Evolutionary conservation across 2,329 filamentous ascomycete species (phyloP).

Genomic region (Tolypocladium capitatum): DNA sequence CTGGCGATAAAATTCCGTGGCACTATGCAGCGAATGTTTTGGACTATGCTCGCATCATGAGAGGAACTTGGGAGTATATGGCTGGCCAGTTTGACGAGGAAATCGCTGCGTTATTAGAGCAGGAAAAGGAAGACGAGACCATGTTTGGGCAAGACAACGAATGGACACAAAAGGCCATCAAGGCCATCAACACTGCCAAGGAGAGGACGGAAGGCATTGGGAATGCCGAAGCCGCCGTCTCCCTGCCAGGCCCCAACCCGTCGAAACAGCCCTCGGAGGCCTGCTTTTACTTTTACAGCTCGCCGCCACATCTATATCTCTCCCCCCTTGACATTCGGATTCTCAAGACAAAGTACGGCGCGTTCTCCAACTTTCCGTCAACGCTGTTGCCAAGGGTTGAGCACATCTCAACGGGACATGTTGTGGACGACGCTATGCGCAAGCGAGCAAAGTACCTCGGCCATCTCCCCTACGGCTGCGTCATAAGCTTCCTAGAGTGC

Average conservation of each 20-base stretch:
- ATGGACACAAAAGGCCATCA: slow-evolving; percentile 78
- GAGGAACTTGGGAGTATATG: slow-evolving; percentile 85
- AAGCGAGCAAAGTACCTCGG: slow-evolving; percentile 77
- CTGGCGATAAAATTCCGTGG: slow-evolving; percentile 77
- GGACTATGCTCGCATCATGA: slow-evolving; percentile 93
- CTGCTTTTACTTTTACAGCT: slow-evolving; percentile 78
- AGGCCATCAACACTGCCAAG: slow-evolving; percentile 59
- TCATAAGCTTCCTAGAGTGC: slow-evolving; percentile 83
- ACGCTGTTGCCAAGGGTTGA: slow-evolving; percentile 79
- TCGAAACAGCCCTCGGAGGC: slow-evolving; percentile 22
- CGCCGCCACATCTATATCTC: slow-evolving; percentile 76
- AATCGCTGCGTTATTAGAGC: slow-evolving; percentile 56
- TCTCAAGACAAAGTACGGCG: slow-evolving; percentile 74
- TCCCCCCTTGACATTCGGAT: slow-evolving; percentile 88
- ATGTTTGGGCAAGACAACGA: slow-evolving; percentile 88
- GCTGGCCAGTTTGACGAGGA: slow-evolving; percentile 65
- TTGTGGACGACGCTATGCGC: slow-evolving; percentile 72
- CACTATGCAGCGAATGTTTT: slow-evolving; percentile 86
- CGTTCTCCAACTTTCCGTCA: slow-evolving; percentile 70
- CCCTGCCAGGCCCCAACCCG: slow-evolving; percentile 6
- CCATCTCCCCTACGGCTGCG: slow-evolving; percentile 80
- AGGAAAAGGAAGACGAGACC: slow-evolving; percentile 80
- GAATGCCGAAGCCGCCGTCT: slow-evolving; percentile 8
- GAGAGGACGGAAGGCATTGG: slow-evolving; percentile 49
- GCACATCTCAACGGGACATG: slow-evolving; percentile 76